Base-by-base conservation (phyloP, 805 yeast genomes). In the Ogataea wickerhamii region DNA sequence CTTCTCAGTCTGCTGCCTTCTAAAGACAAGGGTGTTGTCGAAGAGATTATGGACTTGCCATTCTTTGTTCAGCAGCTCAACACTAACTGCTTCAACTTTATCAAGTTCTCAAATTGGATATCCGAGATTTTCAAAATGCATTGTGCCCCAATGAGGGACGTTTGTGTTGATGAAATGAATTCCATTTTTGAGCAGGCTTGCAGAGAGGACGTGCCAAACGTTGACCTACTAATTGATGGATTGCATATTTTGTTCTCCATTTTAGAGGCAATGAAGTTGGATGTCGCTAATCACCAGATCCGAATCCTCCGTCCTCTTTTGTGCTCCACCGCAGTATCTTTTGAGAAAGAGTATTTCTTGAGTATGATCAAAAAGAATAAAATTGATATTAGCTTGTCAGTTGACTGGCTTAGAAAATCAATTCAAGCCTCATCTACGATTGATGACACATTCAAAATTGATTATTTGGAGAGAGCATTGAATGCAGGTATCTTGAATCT, bases 71-170 rank as follows among this genome's bases (percentile, higher is more conserved):
- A 87, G 63, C 94, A 87, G 58, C 58, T 88, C 36, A 62, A 74
- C 28, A 78, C 76, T 46, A 78, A 82, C 17, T 75, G 84, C n/a
- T 74, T 85, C 51, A 85, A 82, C 58, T 85, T 84, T 64, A 74
- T 78, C 14, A 71, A 74, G 25, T 71, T 87, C 51, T 74, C 89
- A 2, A 70, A 70, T 40, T 85, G 94, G 91, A 70, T 89, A 28
- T 78, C 87, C 2, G 68, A 73, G 22, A 76, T 87, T 22, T 82
- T 91, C 63, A 87, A 88, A 63, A 78, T 81, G 36, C 96, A 87
- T 58, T 88, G 96, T 64, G 96, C 96, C 5, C 97, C 97, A 45
- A 87, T 87, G 94, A 75, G 97, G 57, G 96, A 87, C 61, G 65
- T 76, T 28, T 82, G 93, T 88, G 95, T 89, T 25, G 85, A 78